These are phyloP conservation scores for Ziziphus jujuba DNA, from an alignment of 306 rosid species.

Conservation along the genomic window DNA sequence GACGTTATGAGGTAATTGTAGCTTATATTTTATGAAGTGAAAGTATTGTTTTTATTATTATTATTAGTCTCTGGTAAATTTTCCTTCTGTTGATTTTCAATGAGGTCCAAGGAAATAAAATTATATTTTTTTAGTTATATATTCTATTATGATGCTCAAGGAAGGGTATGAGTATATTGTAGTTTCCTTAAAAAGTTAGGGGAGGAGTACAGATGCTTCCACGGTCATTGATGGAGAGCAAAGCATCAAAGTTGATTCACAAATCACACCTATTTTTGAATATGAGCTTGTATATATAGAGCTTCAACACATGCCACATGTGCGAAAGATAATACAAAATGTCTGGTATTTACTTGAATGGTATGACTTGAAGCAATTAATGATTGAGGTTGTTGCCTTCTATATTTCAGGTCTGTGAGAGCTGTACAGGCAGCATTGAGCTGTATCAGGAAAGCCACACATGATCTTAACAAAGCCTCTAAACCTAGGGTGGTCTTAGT, in stretches of 20 bases:
- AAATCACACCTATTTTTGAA: neutral
- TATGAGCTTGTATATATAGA: neutral
- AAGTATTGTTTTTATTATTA: no score
- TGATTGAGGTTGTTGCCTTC: conserved; percentile 25
- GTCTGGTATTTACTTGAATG: conserved; percentile 1
- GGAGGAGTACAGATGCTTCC: no score
- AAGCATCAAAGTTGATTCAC: neutral
- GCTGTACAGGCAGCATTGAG: conserved; percentile 72
- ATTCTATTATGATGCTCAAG: neutral
- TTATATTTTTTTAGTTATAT: neutral
- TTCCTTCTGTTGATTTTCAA: neutral
- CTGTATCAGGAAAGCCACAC: conserved; percentile 60
- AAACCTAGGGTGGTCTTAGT: conserved; percentile 78
- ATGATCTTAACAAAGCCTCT: conserved; percentile 33
- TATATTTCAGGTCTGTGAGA: conserved; percentile 66
- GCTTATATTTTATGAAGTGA: neutral
- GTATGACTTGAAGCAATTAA: conserved; percentile 17
- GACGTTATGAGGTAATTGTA: neutral
- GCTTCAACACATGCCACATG: neutral
- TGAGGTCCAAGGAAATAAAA: neutral
- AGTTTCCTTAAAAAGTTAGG: neutral
- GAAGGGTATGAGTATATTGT: neutral
- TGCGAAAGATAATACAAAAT: neutral
- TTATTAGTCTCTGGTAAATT: neutral
- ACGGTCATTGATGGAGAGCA: neutral